A percentile compares a stretch with the other conserved stretches of the same genome.
phyloP scores from a whole-genome alignment of 768 basidiomycete species.

The Russula dissimulans region DNA sequence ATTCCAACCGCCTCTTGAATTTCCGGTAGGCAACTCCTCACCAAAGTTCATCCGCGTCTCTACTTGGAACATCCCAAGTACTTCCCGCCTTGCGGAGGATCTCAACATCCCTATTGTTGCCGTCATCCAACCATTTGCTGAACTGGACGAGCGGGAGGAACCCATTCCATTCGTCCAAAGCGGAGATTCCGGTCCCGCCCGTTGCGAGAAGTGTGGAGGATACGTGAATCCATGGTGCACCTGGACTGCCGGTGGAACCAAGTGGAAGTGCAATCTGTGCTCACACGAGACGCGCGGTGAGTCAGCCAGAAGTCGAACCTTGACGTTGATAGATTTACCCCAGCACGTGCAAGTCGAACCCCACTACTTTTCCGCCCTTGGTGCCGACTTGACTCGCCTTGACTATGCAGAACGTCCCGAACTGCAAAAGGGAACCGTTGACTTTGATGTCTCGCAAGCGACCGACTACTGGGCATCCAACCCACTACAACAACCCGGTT shows the following conservation, averaged over 20 bases:
- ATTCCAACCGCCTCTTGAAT: background rate
- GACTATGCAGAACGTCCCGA: constrained; percentile 82
- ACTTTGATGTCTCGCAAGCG: constrained; percentile 61
- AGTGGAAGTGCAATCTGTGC: constrained; percentile 93
- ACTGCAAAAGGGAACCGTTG: constrained; percentile 83
- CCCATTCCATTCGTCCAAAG: constrained; percentile 69
- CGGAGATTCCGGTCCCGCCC: constrained; percentile 62
- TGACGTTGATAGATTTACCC: background rate
- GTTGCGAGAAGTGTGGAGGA: constrained; percentile 76
- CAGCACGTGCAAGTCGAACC: constrained; percentile 44
- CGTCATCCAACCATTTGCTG: constrained; percentile 84
- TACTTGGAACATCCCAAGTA: constrained; percentile 81
- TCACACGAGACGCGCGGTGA: constrained; percentile 73
- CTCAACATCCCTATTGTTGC: constrained; percentile 81
- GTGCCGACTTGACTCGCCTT: constrained; percentile 63
- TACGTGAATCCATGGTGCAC: constrained; percentile 94
- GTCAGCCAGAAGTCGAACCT: constrained; percentile 20
- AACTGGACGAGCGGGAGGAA: constrained; percentile 69
- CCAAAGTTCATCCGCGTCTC: constrained; percentile 86
- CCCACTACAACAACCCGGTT: constrained; percentile 43
- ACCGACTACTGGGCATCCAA: constrained; percentile 80
- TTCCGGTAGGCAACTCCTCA: constrained; percentile 65
- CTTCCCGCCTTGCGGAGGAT: constrained; percentile 67
- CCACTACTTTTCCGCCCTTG: constrained; percentile 80
- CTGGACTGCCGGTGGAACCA: constrained; percentile 73